A percentile compares a stretch with the other conserved stretches of the same genome.
These are phyloP conservation scores for Picea glauca DNA, from an alignment of 75 land plant species.

Conservation along the genomic window DNA sequence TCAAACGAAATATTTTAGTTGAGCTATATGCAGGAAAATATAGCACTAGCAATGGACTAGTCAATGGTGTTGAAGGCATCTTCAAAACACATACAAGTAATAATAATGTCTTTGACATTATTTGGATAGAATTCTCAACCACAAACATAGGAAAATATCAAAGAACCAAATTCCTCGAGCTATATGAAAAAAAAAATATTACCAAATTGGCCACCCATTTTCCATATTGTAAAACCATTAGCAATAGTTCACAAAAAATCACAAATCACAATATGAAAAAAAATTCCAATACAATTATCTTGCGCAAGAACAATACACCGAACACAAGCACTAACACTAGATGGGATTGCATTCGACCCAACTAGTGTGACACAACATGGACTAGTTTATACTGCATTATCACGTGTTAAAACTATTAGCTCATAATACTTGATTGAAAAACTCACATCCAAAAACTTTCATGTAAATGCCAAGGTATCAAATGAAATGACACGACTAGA, in stretches of 20 bases:
- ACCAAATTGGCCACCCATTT: neutral
- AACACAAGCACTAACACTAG: neutral
- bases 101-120: neutral
- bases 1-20: neutral
- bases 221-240: neutral
- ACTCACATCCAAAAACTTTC: no score
- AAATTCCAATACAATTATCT: neutral
- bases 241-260: neutral
- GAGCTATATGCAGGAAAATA: neutral
- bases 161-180: neutral
- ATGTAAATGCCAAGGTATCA: no score
- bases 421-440: neutral
- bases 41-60: neutral
- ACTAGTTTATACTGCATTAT: neutral
- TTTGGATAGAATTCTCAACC: neutral
- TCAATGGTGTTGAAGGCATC: neutral
- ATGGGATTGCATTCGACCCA: neutral
- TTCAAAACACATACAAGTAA: neutral
- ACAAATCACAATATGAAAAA: fast-evolving
- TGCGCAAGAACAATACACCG: neutral
- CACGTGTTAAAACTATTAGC: neutral
- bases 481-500: no score
- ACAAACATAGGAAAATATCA: neutral
- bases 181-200: no score
- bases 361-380: neutral